Evolutionary conservation across 192 early-diverging fungal genomes (phyloP).

Genomic region (Kappamyces sp.): DNA sequence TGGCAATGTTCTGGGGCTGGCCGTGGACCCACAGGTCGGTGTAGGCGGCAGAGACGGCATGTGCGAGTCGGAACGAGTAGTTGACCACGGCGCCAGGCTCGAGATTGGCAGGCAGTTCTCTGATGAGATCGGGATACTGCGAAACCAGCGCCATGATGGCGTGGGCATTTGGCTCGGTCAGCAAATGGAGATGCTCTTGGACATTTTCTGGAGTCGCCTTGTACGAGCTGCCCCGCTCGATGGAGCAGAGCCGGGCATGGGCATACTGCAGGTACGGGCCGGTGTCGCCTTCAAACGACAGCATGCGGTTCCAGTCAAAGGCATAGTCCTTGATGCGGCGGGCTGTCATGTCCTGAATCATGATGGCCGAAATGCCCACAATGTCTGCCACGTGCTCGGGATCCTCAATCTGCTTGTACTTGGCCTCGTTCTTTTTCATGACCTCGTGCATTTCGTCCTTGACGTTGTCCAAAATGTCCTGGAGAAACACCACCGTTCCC

Average conservation of each 20-base stretch:
- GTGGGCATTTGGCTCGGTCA: conserved; percentile 65
- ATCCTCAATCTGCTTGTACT: conserved; percentile 77
- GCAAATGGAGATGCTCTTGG: conserved; percentile 46
- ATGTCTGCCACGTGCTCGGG: conserved; percentile 76
- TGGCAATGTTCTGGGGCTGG: conserved; percentile 65
- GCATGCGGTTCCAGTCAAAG: conserved; percentile 87
- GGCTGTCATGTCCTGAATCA: conserved; percentile 85
- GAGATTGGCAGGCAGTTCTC: conserved; percentile 51
- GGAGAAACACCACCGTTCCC: conserved; percentile 91
- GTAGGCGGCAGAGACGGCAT: conserved; percentile 69
- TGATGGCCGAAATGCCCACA: conserved; percentile 88
- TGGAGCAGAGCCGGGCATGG: conserved; percentile 93
- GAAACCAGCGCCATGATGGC: conserved; percentile 70
- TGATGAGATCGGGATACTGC: conserved; percentile 80
- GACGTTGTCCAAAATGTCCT: conserved; percentile 84
- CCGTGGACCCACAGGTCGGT: conserved; percentile 72
- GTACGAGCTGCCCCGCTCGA: conserved; percentile 70
- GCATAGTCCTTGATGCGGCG: conserved; percentile 91
- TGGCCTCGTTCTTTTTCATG: conserved; percentile 81
- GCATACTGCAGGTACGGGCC: conserved; percentile 99
- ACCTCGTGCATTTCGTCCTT: conserved; percentile 85
- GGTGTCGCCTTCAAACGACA: conserved; percentile 95
- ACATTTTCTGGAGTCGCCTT: not conserved
- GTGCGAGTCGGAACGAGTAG: conserved; percentile 77
- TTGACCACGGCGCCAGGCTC: conserved; percentile 85